phyloP scores from a whole-genome alignment of 2,329 filamentous ascomycete species.

The Apiospora malaysiana region DNA sequence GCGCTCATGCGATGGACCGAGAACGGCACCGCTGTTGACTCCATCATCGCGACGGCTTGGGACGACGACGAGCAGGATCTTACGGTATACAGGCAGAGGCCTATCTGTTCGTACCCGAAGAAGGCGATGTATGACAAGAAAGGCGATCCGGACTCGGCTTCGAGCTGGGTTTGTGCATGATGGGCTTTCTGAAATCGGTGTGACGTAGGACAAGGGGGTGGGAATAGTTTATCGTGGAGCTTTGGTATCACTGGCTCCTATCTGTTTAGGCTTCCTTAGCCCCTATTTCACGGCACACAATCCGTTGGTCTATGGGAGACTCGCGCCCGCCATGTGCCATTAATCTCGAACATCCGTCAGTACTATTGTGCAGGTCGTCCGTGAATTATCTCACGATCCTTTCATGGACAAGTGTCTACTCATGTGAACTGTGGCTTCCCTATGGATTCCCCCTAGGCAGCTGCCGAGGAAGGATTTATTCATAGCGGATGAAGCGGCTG shows the following conservation, averaged over 20 bases:
- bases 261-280: neutral
- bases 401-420: too few species aligned
- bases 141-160: conserved; percentile 40
- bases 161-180: conserved; percentile 44
- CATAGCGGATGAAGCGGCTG: neutral
- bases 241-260: neutral
- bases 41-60: conserved; percentile 45
- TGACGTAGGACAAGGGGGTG: neutral
- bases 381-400: too few species aligned
- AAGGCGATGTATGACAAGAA: conserved; percentile 42
- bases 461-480: neutral
- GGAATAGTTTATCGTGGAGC: neutral
- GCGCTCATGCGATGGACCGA: conserved; percentile 47
- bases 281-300: neutral
- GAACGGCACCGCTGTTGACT: conserved; percentile 38
- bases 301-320: too few species aligned
- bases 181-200: neutral
- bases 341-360: too few species aligned
- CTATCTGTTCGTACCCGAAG: conserved; percentile 50
- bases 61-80: conserved; percentile 31
- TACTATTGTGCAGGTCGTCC: too few species aligned
- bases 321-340: too few species aligned
- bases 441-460: neutral
- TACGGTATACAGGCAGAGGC: conserved; percentile 50
- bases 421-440: neutral